These are phyloP conservation scores for Podila verticillata DNA, from an alignment of 192 early-diverging fungal species.

Conservation along the genomic window DNA sequence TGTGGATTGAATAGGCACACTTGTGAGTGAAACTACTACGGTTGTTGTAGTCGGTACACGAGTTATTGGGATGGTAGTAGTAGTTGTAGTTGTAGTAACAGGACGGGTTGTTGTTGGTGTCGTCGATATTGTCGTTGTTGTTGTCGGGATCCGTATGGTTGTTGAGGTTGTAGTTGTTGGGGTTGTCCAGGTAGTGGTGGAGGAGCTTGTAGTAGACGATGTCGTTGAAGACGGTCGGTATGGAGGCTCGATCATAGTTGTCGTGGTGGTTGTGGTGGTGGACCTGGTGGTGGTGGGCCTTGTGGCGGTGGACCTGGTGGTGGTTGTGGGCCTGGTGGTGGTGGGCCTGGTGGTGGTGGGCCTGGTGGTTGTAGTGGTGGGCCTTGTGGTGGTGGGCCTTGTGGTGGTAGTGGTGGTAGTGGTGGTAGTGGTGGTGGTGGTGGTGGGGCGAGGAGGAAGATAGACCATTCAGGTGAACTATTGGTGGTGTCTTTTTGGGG, in stretches of 20 bases:
- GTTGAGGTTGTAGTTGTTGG: not conserved
- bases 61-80: not conserved
- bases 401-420: constrained; percentile 1
- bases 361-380: not conserved
- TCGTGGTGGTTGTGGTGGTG: not conserved
- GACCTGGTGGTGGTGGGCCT: too few relatives aligned
- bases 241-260: not conserved
- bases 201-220: not conserved
- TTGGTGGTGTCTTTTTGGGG: not conserved
- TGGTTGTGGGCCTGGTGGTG: too few relatives aligned
- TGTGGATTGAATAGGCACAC: not conserved
- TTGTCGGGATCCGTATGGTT: not conserved
- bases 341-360: too few relatives aligned
- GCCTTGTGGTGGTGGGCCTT: too few relatives aligned
- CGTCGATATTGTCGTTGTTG: not conserved
- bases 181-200: constrained; percentile 3
- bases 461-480: too few relatives aligned
- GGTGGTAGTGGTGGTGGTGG: not conserved
- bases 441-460: not conserved
- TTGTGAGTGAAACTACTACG: not conserved
- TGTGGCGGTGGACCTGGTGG: too few relatives aligned
- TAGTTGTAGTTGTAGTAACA: not conserved
- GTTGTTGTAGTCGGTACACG: not conserved
- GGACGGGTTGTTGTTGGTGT: not conserved
- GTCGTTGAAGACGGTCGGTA: not conserved